Base-by-base conservation (phyloP, 2,329 filamentous ascomycete species). In the Penicillium sumatraense region DNA sequence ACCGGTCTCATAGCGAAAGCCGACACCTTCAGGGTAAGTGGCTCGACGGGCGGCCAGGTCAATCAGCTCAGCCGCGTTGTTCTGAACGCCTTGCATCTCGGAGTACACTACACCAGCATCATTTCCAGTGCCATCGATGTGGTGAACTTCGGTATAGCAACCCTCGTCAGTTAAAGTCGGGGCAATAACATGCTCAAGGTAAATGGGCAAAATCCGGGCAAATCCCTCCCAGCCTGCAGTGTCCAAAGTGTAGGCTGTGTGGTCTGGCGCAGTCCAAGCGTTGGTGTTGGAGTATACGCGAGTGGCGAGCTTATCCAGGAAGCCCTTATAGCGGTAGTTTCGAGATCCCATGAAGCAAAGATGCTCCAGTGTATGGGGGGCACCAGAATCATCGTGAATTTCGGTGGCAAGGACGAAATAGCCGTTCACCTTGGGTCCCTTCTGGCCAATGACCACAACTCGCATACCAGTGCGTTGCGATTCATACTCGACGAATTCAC, bases 71-170 rank as follows among this genome's bases (percentile, higher is more conserved):
- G 83, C 81, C 62, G 89, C 87, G 49, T 86, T 88, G 70, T 96
- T 96, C 70, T 98, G 90, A 2, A 96, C 87, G 21, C 88, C 95
- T 75, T 99, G 95, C 95, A 99, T 99, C 76, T 99, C 95, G 0
- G 93, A 97, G 75, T 99, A 99, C 8, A 99, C 95, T 1, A 97
- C 93, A 59, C 92, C 95, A 38, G 95, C 95, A 81, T 99, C 95
- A 60, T 98, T 89, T 53, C 95, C 95, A 63, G 90, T 86, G 14
- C 91, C 93, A 70, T 99, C 91, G 52, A 99, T 85, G 72, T 99
- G 95, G 78, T 96, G 92, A 1, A 99, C 95, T 74, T 99, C 95
- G 2, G 95, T 99, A 62, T 93, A 89, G 71, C 96, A 97, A 10
- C 87, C 91, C 53, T 93, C 89, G 73, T 99, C 93, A 1, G 93